Base-by-base conservation (phyloP, 2,329 filamentous ascomycete species). In the Dendrostoma leiphaemia region DNA sequence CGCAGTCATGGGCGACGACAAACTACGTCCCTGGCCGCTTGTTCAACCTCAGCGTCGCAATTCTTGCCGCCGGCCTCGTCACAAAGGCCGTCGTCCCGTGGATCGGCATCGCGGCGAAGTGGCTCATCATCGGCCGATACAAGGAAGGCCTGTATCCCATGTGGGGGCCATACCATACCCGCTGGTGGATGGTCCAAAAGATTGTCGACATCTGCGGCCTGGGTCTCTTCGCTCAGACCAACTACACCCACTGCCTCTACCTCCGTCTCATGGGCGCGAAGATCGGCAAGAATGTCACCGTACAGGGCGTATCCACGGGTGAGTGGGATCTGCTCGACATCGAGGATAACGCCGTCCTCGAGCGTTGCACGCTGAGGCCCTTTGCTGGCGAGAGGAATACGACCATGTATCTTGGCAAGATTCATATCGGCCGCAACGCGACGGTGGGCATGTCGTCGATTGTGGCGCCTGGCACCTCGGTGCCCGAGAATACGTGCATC, bases 171-270 rank as follows among this genome's bases (percentile, higher is more conserved):
- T 83, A 83, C 60, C 80, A 83, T 62, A 82, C 78, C 0, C 71
- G 78, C 8, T 84, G 81, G 81, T 84, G 81, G 81, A 60, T 83
- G 51, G 74, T 76, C 1, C 75, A 83, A 62, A 83, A 83, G 66
- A 74, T 75, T 19, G 68, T 79, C 3, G 70, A 72, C 32, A 66
- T 82, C 12, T 73, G 71, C 53, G 80, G 79, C 15, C 72, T 69
- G 53, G 79, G 79, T 1, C 54, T 75, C 29, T 81, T 80, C 57
- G 64, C 62, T 21, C 56, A 66, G 47, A 71, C 67, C 41, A 72
- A 78, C 44, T 67, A 59, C 31, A 72, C 71, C 0, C 65, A 69
- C 5, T 62, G 71, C 8, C 56, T 76, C 0, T 83, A 82, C 65
- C 77, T 73, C 56, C 74, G 78, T 4, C 63, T 81, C 0, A 71